phyloP scores from a whole-genome alignment of 106 monocot genomes.

The Dendrobium chrysotoxum region DNA sequence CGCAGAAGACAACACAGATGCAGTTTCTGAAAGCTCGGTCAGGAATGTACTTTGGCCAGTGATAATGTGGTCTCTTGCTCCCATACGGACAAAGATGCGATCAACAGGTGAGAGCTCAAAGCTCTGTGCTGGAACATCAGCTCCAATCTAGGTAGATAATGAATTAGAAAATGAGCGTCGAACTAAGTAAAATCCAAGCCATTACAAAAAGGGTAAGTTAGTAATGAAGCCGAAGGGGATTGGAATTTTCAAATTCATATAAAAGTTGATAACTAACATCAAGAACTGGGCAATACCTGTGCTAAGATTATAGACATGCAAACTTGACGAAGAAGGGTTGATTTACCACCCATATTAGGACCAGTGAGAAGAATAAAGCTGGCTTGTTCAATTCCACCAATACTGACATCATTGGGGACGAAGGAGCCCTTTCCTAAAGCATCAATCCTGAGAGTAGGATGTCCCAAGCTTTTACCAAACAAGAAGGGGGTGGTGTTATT shows the following conservation, averaged over 20 bases:
- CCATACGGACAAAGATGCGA: conserved; percentile 94
- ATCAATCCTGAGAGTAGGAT: conserved; percentile 73
- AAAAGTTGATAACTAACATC: neutral
- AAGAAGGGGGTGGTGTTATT: conserved; percentile 34
- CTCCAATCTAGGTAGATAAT: conserved; percentile 54
- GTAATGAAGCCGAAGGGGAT: neutral
- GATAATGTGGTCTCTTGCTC: conserved; percentile 88
- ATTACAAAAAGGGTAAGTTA: neutral
- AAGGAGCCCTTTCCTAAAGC: conserved; percentile 68
- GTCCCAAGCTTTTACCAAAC: conserved; percentile 57
- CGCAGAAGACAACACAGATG: conserved; percentile 81
- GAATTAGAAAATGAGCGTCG: neutral
- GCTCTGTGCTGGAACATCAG: conserved; percentile 87
- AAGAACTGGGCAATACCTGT: conserved; percentile 32
- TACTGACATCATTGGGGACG: conserved; percentile 79
- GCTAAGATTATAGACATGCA: conserved; percentile 86
- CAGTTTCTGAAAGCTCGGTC: conserved; percentile 88
- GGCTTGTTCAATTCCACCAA: conserved; percentile 55
- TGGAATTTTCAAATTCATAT: neutral
- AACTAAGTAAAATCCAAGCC: neutral
- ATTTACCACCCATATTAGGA: conserved; percentile 99
- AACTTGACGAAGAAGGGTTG: conserved; percentile 91
- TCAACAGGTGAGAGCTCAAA: conserved; percentile 81
- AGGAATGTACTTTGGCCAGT: conserved; percentile 92
- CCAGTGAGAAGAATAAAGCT: conserved; percentile 89